Conservation (phyloP, 352 stramenopile species). For the Phytopythium mirpurense region DNA sequence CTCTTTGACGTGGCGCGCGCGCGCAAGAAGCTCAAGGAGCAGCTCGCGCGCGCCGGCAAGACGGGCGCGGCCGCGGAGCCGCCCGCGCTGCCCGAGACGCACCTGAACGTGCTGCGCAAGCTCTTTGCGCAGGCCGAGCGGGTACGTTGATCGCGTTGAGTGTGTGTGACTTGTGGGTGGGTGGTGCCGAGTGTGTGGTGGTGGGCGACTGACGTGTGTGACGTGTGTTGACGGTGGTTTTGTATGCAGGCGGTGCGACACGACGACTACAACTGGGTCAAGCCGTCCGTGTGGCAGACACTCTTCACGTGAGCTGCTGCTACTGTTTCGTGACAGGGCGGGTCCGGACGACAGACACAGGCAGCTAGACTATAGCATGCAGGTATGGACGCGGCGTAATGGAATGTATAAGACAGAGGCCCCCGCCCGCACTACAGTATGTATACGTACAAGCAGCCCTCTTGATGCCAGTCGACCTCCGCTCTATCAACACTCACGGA, state of each 20-base stretch:
- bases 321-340: too few species aligned
- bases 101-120: constrained; percentile 71
- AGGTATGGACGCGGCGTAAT: too few species aligned
- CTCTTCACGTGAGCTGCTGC: constrained; percentile 56
- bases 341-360: neutral
- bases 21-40: constrained; percentile 72
- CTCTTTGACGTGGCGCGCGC: constrained; percentile 93
- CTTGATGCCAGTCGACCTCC: too few species aligned
- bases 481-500: too few species aligned
- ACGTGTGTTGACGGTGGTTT: constrained; percentile 4
- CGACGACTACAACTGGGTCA: constrained; percentile 94
- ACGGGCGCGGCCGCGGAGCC: constrained; percentile 22
- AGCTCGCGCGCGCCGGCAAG: constrained; percentile 39
- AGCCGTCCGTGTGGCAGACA: constrained; percentile 87
- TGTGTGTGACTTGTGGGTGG: neutral
- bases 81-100: constrained; percentile 48
- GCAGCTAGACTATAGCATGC: neutral
- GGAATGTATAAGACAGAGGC: too few species aligned
- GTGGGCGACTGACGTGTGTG: constrained; percentile 2
- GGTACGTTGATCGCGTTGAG: constrained; percentile 18
- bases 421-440: too few species aligned
- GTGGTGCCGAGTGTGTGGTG: too few species aligned
- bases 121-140: constrained; percentile 76
- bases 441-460: too few species aligned
- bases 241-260: constrained; percentile 56